A percentile compares a stretch with the other conserved stretches of the same genome.
These are phyloP conservation scores for Elaeagnus macrophylla DNA, from an alignment of 306 rosid species.

Conservation along the genomic window DNA sequence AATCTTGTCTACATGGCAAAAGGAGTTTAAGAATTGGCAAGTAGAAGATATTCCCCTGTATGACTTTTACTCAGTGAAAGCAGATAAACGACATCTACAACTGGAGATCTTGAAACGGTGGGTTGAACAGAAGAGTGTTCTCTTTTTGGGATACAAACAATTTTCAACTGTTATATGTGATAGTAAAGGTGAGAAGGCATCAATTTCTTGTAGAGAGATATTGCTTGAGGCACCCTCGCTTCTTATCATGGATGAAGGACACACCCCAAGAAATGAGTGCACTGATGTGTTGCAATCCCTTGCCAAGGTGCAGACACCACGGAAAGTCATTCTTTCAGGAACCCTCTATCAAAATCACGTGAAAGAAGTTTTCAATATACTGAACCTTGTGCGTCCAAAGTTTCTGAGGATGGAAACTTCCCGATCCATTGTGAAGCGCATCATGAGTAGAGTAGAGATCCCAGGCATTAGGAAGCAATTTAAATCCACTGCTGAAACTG, in stretches of 20 bases:
- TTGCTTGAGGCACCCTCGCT: slow-evolving; percentile 63
- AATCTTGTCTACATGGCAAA: slow-evolving; percentile 81
- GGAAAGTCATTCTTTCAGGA: slow-evolving; percentile 90
- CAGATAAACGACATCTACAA: slow-evolving; percentile 66
- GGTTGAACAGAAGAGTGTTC: slow-evolving; percentile 65
- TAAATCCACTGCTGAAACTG: slow-evolving; percentile 30
- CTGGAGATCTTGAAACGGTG: slow-evolving; percentile 64
- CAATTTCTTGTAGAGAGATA: slow-evolving; percentile 55
- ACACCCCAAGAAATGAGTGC: slow-evolving; percentile 80
- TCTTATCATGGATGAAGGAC: slow-evolving; percentile 94
- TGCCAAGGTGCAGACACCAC: slow-evolving; percentile 62
- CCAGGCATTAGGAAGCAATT: slow-evolving; percentile 37
- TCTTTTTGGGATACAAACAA: slow-evolving; percentile 86
- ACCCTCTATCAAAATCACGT: slow-evolving; percentile 89
- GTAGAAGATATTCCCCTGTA: slow-evolving; percentile 73
- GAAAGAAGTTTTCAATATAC: slow-evolving; percentile 73
- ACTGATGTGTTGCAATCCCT: slow-evolving; percentile 79
- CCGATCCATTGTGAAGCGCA: slow-evolving; percentile 61
- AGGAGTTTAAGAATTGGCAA: slow-evolving; percentile 85
- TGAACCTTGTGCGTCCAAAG: slow-evolving; percentile 80
- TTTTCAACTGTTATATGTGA: slow-evolving; percentile 74
- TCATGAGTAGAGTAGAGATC: slow-evolving; percentile 54
- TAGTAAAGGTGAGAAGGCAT: slow-evolving; percentile 20
- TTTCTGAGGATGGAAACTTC: slow-evolving; percentile 55
- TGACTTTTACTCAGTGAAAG: slow-evolving; percentile 70